Base-by-base conservation (phyloP, 169 alveolate genomes). In the Cryptosporidium sp. region DNA sequence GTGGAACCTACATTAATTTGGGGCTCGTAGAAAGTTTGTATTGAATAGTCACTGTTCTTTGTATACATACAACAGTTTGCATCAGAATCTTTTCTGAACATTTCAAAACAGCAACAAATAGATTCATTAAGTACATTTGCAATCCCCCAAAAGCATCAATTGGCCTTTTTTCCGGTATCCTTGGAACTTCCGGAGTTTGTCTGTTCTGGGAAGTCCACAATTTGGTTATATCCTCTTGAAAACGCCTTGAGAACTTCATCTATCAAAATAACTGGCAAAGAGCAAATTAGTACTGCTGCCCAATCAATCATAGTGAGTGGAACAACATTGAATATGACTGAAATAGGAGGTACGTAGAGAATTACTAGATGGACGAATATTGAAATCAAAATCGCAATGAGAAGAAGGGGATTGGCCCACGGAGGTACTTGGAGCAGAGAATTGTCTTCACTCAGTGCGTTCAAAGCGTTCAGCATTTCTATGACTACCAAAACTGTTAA, bases 401-500 rank as follows among this genome's bases (percentile, higher is more conserved):
- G 92, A 48, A 98, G 93, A 92, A 95, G 96, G 31, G 98, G 98
- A 89, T 98, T 98, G 50, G 95, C 94, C 98, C 99, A 97, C n/a
- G 99, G 99, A 26, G 99, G 99, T 93, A 97, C 93, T 61, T 92
- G 94, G 18, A 98, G 85, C 37, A 98, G 92, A 14, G 99, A 98
- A 52, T 96, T 96, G 91, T 98, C 99, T 92, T 98, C 99, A 18
- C 99, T 97, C 31, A 98, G 94, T 23, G 99, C 99, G 91, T 98
- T 98, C 86, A 97, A 94, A 12, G 99, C 99, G 91, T 98, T 98
- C 69, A 98, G 94, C 99, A 98, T 98, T 92, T 98, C 99, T 59
- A 98, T 97, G 33, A 97, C 94, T 31, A 98, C 99, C 52, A 98
- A 93, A 39, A 97, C 99, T 6, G 99, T 97, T 69, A 98, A 93